Evolutionary conservation across 495 filamentous ascomycete genomes (phyloP), one percentile per base, ranked within the genome.

Genomic region (Penicillium lagena): DNA sequence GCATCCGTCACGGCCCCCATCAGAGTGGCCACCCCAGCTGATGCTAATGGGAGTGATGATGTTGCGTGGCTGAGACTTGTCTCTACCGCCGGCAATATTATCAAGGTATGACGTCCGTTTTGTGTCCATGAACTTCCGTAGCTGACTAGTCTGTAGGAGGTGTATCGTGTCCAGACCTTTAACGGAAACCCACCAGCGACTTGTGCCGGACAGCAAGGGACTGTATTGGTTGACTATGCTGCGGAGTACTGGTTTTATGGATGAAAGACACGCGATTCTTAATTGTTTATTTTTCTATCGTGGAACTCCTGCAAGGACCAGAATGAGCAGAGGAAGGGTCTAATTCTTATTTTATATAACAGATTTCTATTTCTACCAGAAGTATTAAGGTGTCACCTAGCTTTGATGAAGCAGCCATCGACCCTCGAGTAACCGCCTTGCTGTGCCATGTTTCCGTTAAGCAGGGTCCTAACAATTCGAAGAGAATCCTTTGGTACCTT

Each of bases 201-300:
- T 10, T 75, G 70, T 44, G 49, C 56, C 28, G 62, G 63, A 5
- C 58, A 65, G 33, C 35, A 61, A 1, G 56, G 50, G 1, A 67
- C 66, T 1, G 56, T 73, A 28, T 57, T 71, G 52, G 72, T 87
- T 5, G 71, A 78, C 9, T 90, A 89, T 61, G 66, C 82, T 0
- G 77, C 85, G 0, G 76, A 79, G 58, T 90, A 90, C 60, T 87
- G 80, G 81, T 79, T 88, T 44, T 87, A 79, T 54, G 68, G 64
- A 29, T 66, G 39, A 62, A 45, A 28, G 22, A 6, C 22, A 4
- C 22, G 2, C 4, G 22, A 6, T 0, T 22, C 22, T 6, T 22
- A 22, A 22, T 22, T 22, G 22, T 22, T 22, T 22, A 22, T 6
- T 22, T 22, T 22, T 22, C 22, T 22, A 22, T 22, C 4, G 2